phyloP scores from a whole-genome alignment of 257 asterid species.

The Nicotiana knightiana region DNA sequence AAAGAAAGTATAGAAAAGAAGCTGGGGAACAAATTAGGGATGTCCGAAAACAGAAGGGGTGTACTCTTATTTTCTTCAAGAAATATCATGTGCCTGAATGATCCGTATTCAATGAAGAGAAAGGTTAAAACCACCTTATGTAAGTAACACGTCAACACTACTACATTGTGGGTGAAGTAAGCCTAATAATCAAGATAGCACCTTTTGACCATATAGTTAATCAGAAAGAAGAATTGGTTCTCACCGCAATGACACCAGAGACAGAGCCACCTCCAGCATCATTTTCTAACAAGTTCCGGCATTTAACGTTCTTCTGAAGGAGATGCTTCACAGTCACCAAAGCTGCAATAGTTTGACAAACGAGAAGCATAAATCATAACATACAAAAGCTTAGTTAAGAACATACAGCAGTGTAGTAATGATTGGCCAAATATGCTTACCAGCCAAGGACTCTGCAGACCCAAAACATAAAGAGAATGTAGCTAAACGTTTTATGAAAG shows the following conservation, averaged over 20 bases:
- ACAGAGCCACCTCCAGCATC: conserved; percentile 98
- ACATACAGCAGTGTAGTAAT: neutral
- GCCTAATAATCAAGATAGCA: neutral
- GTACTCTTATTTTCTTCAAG: neutral
- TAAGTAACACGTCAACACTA: neutral
- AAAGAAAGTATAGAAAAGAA: neutral
- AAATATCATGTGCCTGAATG: conserved; percentile 1
- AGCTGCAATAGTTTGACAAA: conserved; percentile 41
- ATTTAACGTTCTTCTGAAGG: conserved; percentile 75
- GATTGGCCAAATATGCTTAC: conserved; percentile 20
- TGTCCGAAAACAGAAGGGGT: neutral
- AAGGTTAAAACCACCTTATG: neutral
- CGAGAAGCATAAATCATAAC: conserved; percentile 5
- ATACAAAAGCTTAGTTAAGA: neutral
- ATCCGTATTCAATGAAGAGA: neutral
- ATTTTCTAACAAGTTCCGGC: conserved; percentile 86
- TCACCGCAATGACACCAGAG: conserved; percentile 88
- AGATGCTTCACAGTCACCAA: conserved; percentile 80
- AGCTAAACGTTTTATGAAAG: conserved; percentile 83
- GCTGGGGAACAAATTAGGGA: neutral
- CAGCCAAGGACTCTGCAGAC: conserved; percentile 89
- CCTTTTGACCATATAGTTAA: neutral
- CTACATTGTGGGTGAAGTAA: neutral
- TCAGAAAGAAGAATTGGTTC: conserved; percentile 12
- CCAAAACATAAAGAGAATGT: conserved; percentile 75